Conservation (phyloP, 2,329 filamentous ascomycete species). For the Aspergillus jensenii region DNA sequence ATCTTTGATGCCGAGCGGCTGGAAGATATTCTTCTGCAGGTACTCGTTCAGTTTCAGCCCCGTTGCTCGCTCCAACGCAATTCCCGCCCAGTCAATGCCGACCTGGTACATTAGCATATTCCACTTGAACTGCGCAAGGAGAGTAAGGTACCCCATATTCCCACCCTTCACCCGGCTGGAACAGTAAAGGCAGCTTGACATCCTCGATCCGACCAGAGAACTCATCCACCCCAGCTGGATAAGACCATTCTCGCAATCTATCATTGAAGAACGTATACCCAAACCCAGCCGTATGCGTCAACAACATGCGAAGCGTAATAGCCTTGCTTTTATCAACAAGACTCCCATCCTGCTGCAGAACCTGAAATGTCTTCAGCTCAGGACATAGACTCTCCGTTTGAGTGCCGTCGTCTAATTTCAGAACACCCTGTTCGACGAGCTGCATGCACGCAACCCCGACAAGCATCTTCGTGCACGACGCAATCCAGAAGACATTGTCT, state of each 20-base stretch:
- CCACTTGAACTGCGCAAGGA: conserved; percentile 6
- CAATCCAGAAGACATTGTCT: conserved; percentile 62
- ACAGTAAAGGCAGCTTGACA: conserved; percentile 56
- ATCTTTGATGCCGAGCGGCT: conserved; percentile 49
- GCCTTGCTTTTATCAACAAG: conserved; percentile 44
- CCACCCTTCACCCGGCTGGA: conserved; percentile 64
- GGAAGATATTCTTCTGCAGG: conserved; percentile 49
- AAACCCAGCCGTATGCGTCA: conserved; percentile 58
- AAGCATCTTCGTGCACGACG: conserved; percentile 52
- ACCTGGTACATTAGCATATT: conserved; percentile 39
- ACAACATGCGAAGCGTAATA: conserved; percentile 60
- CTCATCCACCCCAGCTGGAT: conserved; percentile 57
- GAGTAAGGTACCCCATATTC: conserved; percentile 52
- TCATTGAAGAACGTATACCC: conserved; percentile 59
- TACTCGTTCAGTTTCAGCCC: conserved; percentile 50
- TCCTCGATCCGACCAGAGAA: conserved; percentile 56
- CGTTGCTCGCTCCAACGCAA: conserved; percentile 49
- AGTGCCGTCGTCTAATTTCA: conserved; percentile 43
- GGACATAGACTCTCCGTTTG: conserved; percentile 43
- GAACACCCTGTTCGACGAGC: conserved; percentile 44
- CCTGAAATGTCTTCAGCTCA: conserved; percentile 45
- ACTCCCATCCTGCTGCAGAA: conserved; percentile 37
- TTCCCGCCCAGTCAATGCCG: conserved; percentile 56
- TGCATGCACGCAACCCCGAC: conserved; percentile 49
- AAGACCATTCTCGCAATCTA: conserved; percentile 47